Base-by-base conservation (phyloP, 2,329 filamentous ascomycete species). In the Colletotrichum brevisporum region DNA sequence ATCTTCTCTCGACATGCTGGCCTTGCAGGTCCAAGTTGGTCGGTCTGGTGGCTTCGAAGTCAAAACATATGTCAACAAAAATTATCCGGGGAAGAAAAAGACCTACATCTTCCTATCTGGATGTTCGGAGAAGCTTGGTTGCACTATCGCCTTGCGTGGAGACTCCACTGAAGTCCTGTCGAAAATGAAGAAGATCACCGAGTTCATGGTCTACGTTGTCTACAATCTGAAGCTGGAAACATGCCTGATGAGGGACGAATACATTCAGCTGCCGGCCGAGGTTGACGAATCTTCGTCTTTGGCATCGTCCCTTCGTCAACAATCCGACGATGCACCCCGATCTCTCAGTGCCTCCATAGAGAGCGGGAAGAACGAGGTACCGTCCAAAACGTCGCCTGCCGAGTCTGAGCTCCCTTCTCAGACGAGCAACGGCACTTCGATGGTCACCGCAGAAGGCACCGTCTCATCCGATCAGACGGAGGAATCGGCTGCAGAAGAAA, bases 171-270 rank as follows among this genome's bases (percentile, higher is more conserved):
- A 88, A 55, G 85, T 90, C 0, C 85, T 99, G 18, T 85, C 90
- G 1, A 93, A 91, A 74, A 90, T 99, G 79, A 99, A 99, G 81
- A 89, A 90, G 60, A 96, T 99, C 73, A 96, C 95, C 12, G 96
- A 99, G 77, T 98, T 99, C 77, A 98, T 99, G 95, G 92, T 97
- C 45, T 99, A 98, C 74, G 97, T 99, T 21, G 95, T 98, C 13
- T 99, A 99, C 81, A 99, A 98, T 75, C 85, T 99, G 61, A 97
- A 97, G 77, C 86, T 99, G 15, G 96, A 99, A 81, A 97, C 96
- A 1, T 97, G 93, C 74, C 84, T 99, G 53, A 93, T 99, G 88
- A 89, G 94, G 60, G 96, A 99, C 78, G 95, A 97, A 75, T 97
- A 94, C 74, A 92, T 97, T 16, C 89, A 95, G 71, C 91, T 97